Evolutionary conservation across 805 yeast genomes (phyloP).

Genomic region (Candida yuanshanica): DNA sequence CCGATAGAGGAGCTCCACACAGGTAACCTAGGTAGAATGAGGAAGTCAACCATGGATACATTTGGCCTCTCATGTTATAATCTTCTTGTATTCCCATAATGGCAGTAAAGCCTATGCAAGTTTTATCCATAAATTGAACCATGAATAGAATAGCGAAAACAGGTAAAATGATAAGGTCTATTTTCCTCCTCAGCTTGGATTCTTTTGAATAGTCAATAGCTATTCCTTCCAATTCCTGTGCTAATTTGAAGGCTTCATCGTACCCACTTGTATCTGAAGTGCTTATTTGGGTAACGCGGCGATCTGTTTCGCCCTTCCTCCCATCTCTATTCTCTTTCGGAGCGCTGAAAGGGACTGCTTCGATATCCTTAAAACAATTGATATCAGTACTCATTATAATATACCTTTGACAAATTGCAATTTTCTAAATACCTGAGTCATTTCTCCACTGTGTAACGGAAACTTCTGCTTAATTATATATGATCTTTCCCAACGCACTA

Average conservation of each 20-base stretch:
- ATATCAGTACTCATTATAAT: too few species aligned
- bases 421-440: too few species aligned
- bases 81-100: slow-evolving; percentile 37
- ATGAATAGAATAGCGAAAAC: slow-evolving; percentile 23
- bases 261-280: background rate
- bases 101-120: slow-evolving; percentile 36
- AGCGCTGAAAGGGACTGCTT: too few species aligned
- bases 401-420: too few species aligned
- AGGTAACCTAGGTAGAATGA: slow-evolving; percentile 51
- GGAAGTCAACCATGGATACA: slow-evolving; percentile 42
- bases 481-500: too few species aligned
- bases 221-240: background rate
- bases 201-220: background rate
- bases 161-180: slow-evolving; percentile 34
- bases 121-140: slow-evolving; percentile 38
- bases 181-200: slow-evolving; percentile 23
- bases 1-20: slow-evolving; percentile 40
- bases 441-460: too few species aligned
- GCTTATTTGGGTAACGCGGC: background rate
- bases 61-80: slow-evolving; percentile 34
- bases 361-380: too few species aligned
- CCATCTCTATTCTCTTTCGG: too few species aligned
- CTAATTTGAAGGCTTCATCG: background rate
- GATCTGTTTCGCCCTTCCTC: background rate
- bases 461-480: too few species aligned